Evolutionary conservation across 331 rosid genomes (phyloP).

Genomic region (Pyrus hybrid): DNA sequence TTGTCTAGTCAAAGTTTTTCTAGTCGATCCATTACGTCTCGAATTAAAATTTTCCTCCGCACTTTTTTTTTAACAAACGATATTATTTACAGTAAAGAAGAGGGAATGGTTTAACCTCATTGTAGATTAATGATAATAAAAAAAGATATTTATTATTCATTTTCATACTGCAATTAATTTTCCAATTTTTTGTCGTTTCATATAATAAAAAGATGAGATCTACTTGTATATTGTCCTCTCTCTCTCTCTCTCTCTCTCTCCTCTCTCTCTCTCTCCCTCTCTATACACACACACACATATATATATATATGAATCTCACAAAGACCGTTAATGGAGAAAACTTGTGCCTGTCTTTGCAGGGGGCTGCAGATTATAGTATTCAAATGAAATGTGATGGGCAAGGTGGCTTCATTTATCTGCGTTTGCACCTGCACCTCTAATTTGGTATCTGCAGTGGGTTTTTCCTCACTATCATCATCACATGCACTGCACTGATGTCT

Average conservation of each 20-base stretch:
- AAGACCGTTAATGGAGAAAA: not conserved
- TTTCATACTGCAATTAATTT: no score
- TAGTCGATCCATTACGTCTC: no score
- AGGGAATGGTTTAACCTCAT: fast-evolving
- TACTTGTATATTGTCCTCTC: no score
- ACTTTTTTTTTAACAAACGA: no score
- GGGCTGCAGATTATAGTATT: not conserved
- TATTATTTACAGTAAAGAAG: no score
- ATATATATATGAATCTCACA: not conserved
- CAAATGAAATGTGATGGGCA: not conserved
- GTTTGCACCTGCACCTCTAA: slow-evolving; percentile 47
- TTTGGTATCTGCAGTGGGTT: not conserved
- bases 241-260: no score
- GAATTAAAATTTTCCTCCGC: no score
- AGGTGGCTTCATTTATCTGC: slow-evolving; percentile 34
- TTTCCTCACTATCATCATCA: not conserved
- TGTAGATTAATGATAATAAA: no score
- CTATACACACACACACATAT: not conserved
- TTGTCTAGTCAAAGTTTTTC: no score
- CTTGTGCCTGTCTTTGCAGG: not conserved
- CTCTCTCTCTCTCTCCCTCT: not conserved
- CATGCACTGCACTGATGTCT: not conserved
- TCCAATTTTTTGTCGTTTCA: no score
- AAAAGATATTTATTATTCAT: no score
- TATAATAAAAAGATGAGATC: no score